Evolutionary conservation across 1,139 yeast species (phyloP), one percentile per base, ranked within the genome.

Genomic region (Candida mesenterica): DNA sequence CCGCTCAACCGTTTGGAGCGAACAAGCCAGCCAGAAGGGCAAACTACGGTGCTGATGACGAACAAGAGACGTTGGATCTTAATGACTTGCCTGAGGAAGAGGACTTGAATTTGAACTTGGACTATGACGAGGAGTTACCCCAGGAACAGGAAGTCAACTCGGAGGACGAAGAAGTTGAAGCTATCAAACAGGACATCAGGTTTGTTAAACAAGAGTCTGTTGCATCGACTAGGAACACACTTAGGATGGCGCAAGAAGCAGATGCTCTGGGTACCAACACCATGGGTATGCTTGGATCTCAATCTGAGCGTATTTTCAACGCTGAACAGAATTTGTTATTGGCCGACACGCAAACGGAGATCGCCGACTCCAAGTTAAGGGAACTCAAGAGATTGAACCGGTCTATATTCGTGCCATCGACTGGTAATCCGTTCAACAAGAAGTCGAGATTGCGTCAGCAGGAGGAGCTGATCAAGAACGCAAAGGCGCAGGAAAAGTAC

Each of bases 181-280:
- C 82, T 30, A 78, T 92, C 49, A 88, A 86, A 57, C 85, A 84
- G 47, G 90, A 90, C 50, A 84, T 87, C 44, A 71, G 88, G 41
- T 89, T 84, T 55, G 81, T 88, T 31, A 90, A 90, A 58, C 94
- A 88, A 51, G 94, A 88, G 51, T 83, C 96, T 1, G 79, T 89
- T 13, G 82, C 87, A 7, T 79, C 89, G 33, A 85, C 97, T 0
- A 74, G 95, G 51, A 89, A 89, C 50, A 89, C 96, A 0, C 65
- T 92, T 41, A 75, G 84, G 48, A 79, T 87, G 79, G 95, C 96
- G 1, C 84, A 84, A 45, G 94, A 88, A 50, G 97, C 97, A 1
- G 97, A 90, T 57, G 85, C 84, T 37, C 77, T 90, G 6, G 98
- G 96, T 17, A 75, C 88, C 36, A 88, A 90, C 56, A 84, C 97